Conservation (phyloP, 208 protist genomes). For the Porcisia deanei region DNA sequence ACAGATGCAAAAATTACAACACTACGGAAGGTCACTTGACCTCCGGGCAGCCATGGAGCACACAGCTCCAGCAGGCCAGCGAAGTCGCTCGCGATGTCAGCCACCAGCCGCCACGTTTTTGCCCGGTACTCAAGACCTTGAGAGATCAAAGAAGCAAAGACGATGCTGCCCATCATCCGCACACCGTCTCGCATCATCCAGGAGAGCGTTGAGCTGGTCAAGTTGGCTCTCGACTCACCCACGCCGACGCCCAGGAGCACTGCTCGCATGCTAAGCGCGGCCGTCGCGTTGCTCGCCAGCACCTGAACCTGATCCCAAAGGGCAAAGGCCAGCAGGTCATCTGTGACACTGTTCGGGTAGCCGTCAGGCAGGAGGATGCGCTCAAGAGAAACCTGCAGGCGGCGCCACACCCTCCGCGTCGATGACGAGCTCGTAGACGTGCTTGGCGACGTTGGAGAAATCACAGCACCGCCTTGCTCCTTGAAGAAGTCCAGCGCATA, state of each 20-base stretch:
- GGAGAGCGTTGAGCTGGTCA: slow-evolving; percentile 44
- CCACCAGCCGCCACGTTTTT: slow-evolving; percentile 64
- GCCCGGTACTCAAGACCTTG: slow-evolving; percentile 46
- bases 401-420: neutral
- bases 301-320: slow-evolving; percentile 36
- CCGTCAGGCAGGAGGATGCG: slow-evolving; percentile 56
- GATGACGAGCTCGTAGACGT: neutral
- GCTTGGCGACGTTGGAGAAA: neutral
- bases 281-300: slow-evolving; percentile 41
- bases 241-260: slow-evolving; percentile 59
- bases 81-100: slow-evolving; percentile 57
- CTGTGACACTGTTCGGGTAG: slow-evolving; percentile 62
- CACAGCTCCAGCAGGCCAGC: slow-evolving; percentile 49
- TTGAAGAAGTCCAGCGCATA: slow-evolving; percentile 32
- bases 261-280: slow-evolving; percentile 49
- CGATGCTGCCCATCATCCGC: slow-evolving; percentile 46
- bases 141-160: slow-evolving; percentile 42
- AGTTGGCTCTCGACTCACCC: slow-evolving; percentile 36
- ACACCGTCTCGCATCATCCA: slow-evolving; percentile 66
- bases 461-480: slow-evolving; percentile 1
- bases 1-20: slow-evolving; percentile 34
- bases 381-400: slow-evolving; percentile 15
- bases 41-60: slow-evolving; percentile 26
- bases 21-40: slow-evolving; percentile 31
- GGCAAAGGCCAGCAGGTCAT: slow-evolving; percentile 42